Evolutionary conservation across 257 asterid species (phyloP).

Genomic region (Jaltomata sinuosa): DNA sequence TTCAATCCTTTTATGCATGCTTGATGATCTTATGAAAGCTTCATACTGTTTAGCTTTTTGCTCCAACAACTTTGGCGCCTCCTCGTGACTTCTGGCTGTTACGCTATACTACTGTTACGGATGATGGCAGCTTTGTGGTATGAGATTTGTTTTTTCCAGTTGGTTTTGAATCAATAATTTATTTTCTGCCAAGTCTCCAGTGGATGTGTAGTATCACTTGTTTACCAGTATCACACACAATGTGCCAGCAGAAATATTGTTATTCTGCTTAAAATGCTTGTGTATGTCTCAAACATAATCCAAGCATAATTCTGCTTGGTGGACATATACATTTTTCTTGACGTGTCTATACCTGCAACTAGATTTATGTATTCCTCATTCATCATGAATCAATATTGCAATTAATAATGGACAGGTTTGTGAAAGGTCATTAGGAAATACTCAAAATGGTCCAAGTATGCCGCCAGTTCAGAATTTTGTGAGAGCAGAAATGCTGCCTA

Average conservation of each 20-base stretch:
- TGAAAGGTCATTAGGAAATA: constrained; percentile 75
- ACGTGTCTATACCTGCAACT: neutral
- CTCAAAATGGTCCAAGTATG: constrained; percentile 85
- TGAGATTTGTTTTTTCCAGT: neutral
- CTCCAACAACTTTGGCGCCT: constrained; percentile 89
- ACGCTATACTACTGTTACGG: constrained; percentile 77
- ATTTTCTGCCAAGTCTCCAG: neutral
- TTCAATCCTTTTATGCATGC: neutral
- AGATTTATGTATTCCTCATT: neutral
- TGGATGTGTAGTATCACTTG: neutral
- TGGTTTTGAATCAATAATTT: neutral
- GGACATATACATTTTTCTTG: neutral
- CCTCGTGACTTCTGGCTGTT: constrained; percentile 90
- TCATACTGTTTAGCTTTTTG: constrained; percentile 39
- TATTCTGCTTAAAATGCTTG: neutral
- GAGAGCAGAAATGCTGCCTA: constrained; percentile 80
- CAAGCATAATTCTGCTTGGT: neutral
- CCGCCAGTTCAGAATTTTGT: constrained; percentile 75
- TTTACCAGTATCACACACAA: neutral
- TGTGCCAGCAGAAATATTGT: neutral
- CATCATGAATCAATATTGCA: neutral
- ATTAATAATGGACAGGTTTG: constrained; percentile 41
- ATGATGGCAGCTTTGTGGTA: constrained; percentile 88
- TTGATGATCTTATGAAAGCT: neutral
- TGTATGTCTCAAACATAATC: neutral